A percentile compares a stretch with the other conserved stretches of the same genome.
Evolutionary conservation across 2,329 filamentous ascomycete genomes (phyloP).

Genomic region (Nemania diffusa): DNA sequence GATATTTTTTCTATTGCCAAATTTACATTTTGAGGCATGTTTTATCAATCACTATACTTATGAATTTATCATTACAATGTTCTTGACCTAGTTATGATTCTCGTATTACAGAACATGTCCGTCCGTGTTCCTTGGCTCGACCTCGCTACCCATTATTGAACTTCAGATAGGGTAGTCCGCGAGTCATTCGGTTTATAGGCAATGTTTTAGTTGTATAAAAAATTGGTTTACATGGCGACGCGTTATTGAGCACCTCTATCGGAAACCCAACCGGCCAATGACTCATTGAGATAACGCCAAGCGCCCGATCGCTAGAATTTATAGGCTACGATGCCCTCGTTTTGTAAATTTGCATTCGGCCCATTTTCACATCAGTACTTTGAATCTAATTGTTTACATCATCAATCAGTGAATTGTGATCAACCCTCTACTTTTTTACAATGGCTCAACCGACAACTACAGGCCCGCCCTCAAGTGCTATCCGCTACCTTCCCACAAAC

Average conservation of each 20-base stretch:
- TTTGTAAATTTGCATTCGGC: neutral
- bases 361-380: neutral
- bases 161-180: too few species aligned
- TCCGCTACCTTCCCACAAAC: slow-evolving; percentile 49
- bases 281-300: slow-evolving; percentile 25
- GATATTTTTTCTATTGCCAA: too few species aligned
- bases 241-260: neutral
- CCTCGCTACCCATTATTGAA: too few species aligned
- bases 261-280: slow-evolving; percentile 13
- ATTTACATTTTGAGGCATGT: too few species aligned
- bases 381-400: neutral
- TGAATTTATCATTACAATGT: too few species aligned
- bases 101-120: too few species aligned
- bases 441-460: slow-evolving; percentile 24
- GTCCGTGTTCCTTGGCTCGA: too few species aligned
- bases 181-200: neutral
- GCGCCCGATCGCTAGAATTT: neutral
- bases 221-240: neutral
- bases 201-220: neutral
- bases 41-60: too few species aligned
- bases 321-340: slow-evolving; percentile 8
- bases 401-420: neutral
- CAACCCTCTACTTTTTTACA: slow-evolving; percentile 3
- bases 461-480: slow-evolving; percentile 30
- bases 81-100: too few species aligned